Conservation (phyloP, 129 eudicot species). For the Arctium lappa region DNA sequence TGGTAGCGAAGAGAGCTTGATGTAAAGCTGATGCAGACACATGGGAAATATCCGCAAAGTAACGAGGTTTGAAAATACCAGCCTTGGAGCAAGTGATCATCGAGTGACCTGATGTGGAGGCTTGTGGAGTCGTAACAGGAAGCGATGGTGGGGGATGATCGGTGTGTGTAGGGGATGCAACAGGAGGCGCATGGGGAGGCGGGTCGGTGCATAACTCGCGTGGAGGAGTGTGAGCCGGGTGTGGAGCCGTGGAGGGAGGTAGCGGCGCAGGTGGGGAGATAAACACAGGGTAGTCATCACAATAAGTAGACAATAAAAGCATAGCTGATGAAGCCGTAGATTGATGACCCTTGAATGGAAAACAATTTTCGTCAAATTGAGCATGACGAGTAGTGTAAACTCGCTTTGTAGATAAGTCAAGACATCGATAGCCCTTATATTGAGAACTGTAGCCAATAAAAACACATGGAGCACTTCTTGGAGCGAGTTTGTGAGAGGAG, state of each 20-base stretch:
- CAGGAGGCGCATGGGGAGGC: neutral
- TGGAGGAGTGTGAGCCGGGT: neutral
- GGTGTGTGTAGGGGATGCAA: neutral
- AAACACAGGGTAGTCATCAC: no score
- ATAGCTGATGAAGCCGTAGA: no score
- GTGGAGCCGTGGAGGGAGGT: neutral
- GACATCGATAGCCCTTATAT: neutral
- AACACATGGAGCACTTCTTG: conserved; percentile 9
- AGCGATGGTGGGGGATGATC: neutral
- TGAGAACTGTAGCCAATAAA: conserved; percentile 1
- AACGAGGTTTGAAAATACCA: neutral
- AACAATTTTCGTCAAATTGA: no score
- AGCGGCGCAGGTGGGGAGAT: neutral
- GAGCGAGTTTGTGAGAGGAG: neutral
- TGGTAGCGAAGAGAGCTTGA: neutral
- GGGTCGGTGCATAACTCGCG: neutral
- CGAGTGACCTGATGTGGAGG: neutral
- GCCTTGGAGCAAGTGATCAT: neutral
- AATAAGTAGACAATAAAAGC: no score
- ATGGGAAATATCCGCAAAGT: neutral
- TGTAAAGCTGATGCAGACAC: neutral
- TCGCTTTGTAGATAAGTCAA: no score
- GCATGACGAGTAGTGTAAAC: no score
- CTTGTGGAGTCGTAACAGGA: neutral
- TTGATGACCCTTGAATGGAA: no score